These are phyloP conservation scores for Selaginella tamariscina DNA, from an alignment of 75 land plant species.

Conservation along the genomic window DNA sequence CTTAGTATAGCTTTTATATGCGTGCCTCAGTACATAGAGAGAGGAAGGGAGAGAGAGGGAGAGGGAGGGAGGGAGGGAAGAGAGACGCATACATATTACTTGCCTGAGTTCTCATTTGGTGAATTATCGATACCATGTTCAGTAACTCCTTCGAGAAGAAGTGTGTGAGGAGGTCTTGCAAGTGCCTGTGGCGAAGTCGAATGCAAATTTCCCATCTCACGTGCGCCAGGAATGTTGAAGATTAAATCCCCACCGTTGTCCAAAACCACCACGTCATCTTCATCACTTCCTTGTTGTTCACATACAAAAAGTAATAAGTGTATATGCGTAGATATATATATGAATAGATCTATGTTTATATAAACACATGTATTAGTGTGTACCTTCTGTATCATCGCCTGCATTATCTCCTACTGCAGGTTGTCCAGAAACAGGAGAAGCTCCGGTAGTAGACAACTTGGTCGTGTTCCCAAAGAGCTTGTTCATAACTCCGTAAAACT, in stretches of 20 bases:
- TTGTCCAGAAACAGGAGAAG: not conserved
- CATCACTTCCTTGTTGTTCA: not conserved
- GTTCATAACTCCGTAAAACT: not conserved
- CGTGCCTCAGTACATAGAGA: no score
- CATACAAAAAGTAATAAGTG: no score
- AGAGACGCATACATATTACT: no score
- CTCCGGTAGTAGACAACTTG: not conserved
- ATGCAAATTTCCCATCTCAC: no score
- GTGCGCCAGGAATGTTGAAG: not conserved
- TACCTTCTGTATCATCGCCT: not conserved
- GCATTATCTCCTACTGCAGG: not conserved
- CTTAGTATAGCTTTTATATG: no score
- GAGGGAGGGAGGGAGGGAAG: no score
- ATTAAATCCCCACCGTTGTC: not conserved
- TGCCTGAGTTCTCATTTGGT: not conserved
- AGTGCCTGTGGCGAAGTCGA: not conserved
- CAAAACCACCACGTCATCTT: not conserved
- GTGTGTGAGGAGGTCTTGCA: not conserved
- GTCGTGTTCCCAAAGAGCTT: not conserved
- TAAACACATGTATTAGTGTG: no score
- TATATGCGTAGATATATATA: no score
- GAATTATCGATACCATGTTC: not conserved
- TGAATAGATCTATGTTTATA: no score
- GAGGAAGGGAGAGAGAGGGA: no score
- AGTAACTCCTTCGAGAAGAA: not conserved